Evolutionary conservation across 2,329 filamentous ascomycete species (phyloP).

Genomic region (Nemania sp.): DNA sequence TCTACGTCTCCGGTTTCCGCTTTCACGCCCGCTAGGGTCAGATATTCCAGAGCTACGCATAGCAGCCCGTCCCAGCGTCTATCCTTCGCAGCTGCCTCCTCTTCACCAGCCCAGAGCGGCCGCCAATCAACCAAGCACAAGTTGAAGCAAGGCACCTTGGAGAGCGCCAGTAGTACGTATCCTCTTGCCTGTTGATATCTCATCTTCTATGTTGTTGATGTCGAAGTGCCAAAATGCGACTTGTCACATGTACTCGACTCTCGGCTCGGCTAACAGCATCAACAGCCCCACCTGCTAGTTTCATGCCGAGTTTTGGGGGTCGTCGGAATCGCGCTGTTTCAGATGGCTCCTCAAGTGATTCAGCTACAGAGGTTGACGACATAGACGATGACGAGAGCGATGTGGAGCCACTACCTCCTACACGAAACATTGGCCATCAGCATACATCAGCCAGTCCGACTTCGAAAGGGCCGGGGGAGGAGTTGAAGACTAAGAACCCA

Average conservation of each 20-base stretch:
- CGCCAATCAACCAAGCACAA: conserved; percentile 12
- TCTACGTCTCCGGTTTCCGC: conserved; percentile 28
- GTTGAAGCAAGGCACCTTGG: conserved; percentile 24
- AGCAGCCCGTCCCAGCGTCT: conserved; percentile 21
- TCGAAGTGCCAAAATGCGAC: neutral
- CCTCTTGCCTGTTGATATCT: neutral
- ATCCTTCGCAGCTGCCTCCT: conserved; percentile 6
- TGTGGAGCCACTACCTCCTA: conserved; percentile 26
- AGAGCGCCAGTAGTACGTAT: conserved; percentile 25
- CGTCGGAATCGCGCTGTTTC: conserved; percentile 7
- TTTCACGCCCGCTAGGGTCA: conserved; percentile 35
- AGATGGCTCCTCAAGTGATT: conserved; percentile 35
- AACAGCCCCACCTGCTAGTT: conserved; percentile 29
- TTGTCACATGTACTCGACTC: neutral
- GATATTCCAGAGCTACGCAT: conserved; percentile 30
- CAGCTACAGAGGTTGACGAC: conserved; percentile 29
- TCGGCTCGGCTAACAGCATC: conserved; percentile 12
- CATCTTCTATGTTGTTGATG: neutral
- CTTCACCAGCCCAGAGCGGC: conserved; percentile 1
- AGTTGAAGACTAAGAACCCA: conserved; percentile 5
- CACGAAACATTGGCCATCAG: conserved; percentile 16
- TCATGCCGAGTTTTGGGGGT: conserved; percentile 33
- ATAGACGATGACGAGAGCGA: conserved; percentile 28
- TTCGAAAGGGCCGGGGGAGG: conserved; percentile 15
- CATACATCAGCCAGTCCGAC: neutral